Evolutionary conservation across 2,329 filamentous ascomycete species (phyloP).

Genomic region (Fusarium pseudograminearum): DNA sequence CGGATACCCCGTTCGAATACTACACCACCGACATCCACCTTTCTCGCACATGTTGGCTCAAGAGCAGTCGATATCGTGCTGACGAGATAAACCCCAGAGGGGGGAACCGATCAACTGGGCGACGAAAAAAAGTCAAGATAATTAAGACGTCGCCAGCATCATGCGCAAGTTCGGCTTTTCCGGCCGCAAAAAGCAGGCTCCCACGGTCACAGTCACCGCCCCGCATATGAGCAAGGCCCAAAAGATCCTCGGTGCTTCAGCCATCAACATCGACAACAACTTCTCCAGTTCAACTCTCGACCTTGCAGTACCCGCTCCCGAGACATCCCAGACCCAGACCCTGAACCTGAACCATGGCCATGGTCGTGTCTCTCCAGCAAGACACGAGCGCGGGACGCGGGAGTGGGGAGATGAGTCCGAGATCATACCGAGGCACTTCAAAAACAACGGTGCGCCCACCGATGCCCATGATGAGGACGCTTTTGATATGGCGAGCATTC

Average conservation of each 20-base stretch:
- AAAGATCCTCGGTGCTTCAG: conserved; percentile 45
- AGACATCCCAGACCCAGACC: conserved; percentile 24
- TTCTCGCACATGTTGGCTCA: conserved; percentile 43
- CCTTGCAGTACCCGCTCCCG: conserved; percentile 25
- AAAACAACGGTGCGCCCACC: conserved; percentile 25
- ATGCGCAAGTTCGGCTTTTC: conserved; percentile 50
- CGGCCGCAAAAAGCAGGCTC: conserved; percentile 48
- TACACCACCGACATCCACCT: conserved; percentile 18
- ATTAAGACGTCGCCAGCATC: conserved; percentile 14
- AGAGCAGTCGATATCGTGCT: conserved; percentile 33
- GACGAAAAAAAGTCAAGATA: conserved; percentile 16
- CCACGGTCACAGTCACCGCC: conserved; percentile 46
- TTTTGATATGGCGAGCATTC: conserved; percentile 57
- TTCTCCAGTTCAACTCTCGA: conserved; percentile 43
- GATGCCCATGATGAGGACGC: conserved; percentile 47
- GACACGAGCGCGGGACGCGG: conserved; percentile 26
- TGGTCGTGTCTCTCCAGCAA: conserved; percentile 22
- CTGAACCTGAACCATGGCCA: not conserved
- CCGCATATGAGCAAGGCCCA: conserved; percentile 47
- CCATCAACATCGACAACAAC: conserved; percentile 45
- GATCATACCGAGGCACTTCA: conserved; percentile 44
- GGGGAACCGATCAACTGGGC: conserved; percentile 32
- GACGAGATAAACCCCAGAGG: conserved; percentile 39
- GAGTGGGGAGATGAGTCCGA: conserved; percentile 49
- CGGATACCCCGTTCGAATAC: not conserved